These are phyloP conservation scores for Saccharomyces pastorianus DNA, from an alignment of 1,139 yeast species.

Conservation along the genomic window DNA sequence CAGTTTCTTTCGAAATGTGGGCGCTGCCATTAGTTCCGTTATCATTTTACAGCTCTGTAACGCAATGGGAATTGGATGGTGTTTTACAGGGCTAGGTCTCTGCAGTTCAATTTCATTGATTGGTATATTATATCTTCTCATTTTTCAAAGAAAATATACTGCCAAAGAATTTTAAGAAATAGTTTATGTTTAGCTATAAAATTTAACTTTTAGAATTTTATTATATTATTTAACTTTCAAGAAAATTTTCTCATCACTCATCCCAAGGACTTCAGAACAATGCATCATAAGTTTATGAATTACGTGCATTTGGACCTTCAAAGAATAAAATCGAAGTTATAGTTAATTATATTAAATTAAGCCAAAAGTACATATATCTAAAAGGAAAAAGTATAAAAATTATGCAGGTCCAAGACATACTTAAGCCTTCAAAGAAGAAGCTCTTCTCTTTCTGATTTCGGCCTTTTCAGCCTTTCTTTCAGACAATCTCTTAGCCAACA, in stretches of 20 bases:
- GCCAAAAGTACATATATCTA: constrained; percentile 13
- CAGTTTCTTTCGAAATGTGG: constrained; percentile 46
- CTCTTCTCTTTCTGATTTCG: constrained; percentile 98
- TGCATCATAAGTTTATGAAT: background rate
- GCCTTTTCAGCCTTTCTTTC: constrained; percentile 98
- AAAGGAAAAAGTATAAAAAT: constrained; percentile 12
- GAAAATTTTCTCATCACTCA: too few relatives aligned
- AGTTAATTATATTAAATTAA: constrained; percentile 9
- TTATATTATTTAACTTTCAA: too few relatives aligned
- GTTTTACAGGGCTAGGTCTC: constrained; percentile 48
- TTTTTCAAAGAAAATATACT: constrained; percentile 9
- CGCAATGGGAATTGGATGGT: constrained; percentile 51
- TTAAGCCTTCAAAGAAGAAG: constrained; percentile 91
- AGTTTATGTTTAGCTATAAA: background rate
- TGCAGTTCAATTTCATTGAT: constrained; percentile 32
- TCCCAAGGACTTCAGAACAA: too few relatives aligned
- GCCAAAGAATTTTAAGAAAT: background rate
- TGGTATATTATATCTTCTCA: constrained; percentile 19
- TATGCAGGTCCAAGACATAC: constrained; percentile 6
- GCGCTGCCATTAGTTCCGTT: constrained; percentile 50
- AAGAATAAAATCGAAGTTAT: background rate
- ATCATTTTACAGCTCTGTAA: constrained; percentile 37
- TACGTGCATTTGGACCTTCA: background rate
- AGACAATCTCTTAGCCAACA: constrained; percentile 95
- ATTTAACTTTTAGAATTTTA: background rate